A percentile compares a stretch with the other conserved stretches of the same genome.
Evolutionary conservation across 2,329 filamentous ascomycete species (phyloP).

Genomic region (Phyllosticta citrichinensis): DNA sequence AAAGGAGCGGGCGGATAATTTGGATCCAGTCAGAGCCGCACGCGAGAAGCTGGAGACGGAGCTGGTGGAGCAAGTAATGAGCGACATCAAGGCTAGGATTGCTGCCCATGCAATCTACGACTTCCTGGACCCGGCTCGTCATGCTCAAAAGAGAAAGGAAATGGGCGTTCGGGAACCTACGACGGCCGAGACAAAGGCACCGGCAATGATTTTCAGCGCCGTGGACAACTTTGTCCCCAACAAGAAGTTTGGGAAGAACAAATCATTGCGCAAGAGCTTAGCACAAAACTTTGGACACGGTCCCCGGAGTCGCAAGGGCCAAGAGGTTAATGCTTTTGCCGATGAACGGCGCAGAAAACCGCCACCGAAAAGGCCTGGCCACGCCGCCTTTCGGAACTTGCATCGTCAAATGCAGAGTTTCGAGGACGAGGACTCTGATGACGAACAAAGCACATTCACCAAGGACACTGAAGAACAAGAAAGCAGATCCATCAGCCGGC

Average conservation of each 20-base stretch:
- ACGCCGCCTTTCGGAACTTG: slow-evolving; percentile 62
- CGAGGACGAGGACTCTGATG: slow-evolving; percentile 66
- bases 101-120: slow-evolving; percentile 71
- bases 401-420: slow-evolving; percentile 69
- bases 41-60: slow-evolving; percentile 69
- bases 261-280: slow-evolving; percentile 3
- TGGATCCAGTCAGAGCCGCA: slow-evolving; percentile 84
- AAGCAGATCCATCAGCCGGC: slow-evolving; percentile 67
- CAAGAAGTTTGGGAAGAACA: slow-evolving; percentile 8
- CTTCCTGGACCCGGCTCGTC: slow-evolving; percentile 72
- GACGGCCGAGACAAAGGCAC: slow-evolving; percentile 45
- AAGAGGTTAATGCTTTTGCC: slow-evolving; percentile 34
- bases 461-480: slow-evolving; percentile 79
- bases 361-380: slow-evolving; percentile 43
- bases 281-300: neutral
- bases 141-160: slow-evolving; percentile 67
- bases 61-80: slow-evolving; percentile 74
- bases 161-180: slow-evolving; percentile 63
- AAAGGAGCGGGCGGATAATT: slow-evolving; percentile 70
- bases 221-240: neutral
- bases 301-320: slow-evolving; percentile 2
- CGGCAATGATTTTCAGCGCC: slow-evolving; percentile 40
- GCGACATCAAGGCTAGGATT: slow-evolving; percentile 80
- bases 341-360: slow-evolving; percentile 51
- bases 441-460: slow-evolving; percentile 61